Conservation (phyloP, 768 basidiomycete genomes). For the Cystofilobasidium capitatum region DNA sequence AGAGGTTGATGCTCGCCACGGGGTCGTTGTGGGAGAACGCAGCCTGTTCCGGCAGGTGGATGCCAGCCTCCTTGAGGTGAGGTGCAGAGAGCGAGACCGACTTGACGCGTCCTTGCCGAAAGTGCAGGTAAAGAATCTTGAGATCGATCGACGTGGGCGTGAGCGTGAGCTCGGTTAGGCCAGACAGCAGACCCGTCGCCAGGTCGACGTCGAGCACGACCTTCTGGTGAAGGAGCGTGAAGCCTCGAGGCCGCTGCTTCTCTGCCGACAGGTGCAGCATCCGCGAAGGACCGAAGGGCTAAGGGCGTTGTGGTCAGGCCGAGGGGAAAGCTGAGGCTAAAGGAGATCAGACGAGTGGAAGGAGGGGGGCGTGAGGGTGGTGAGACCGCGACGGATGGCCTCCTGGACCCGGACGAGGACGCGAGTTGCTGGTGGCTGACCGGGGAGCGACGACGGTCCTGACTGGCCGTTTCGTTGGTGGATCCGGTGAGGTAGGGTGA, state of each 20-base stretch:
- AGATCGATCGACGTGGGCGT: conserved; percentile 69
- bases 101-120: conserved; percentile 70
- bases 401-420: not conserved
- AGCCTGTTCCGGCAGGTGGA: conserved; percentile 55
- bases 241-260: conserved; percentile 22
- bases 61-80: conserved; percentile 31
- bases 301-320: not conserved
- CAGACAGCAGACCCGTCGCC: conserved; percentile 78
- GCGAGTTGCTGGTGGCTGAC: too few relatives aligned
- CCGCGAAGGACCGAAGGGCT: not conserved
- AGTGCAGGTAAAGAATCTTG: conserved; percentile 75
- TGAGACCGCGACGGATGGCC: not conserved
- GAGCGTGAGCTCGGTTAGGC: conserved; percentile 86
- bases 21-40: conserved; percentile 74
- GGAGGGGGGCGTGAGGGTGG: not conserved
- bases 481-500: too few relatives aligned
- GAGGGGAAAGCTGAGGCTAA: not conserved
- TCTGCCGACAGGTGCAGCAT: conserved; percentile 9
- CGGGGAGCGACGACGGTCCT: too few relatives aligned
- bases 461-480: too few relatives aligned
- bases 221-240: conserved; percentile 59
- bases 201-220: conserved; percentile 83
- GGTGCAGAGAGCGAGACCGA: conserved; percentile 25
- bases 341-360: too few relatives aligned
- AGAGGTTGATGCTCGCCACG: conserved; percentile 55